These are phyloP conservation scores for Talaromyces pinophilus DNA, from an alignment of 2,329 filamentous ascomycete species.

Conservation along the genomic window DNA sequence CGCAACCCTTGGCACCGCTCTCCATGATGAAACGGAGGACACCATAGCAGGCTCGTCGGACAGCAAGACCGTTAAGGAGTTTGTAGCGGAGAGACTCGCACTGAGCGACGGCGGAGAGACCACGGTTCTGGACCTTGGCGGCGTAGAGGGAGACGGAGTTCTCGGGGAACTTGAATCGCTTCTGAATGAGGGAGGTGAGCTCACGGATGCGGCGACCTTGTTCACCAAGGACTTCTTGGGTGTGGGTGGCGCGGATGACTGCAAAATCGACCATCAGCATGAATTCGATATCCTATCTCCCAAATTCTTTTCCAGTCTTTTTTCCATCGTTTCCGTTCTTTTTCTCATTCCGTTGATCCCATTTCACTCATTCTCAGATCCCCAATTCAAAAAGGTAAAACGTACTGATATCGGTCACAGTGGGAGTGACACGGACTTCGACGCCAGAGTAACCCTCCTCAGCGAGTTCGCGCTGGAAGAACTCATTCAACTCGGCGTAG, in stretches of 20 bases:
- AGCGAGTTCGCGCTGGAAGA: conserved; percentile 99
- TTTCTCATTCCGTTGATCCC: conserved; percentile 13
- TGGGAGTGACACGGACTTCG: conserved; percentile 99
- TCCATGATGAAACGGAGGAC: conserved; percentile 99
- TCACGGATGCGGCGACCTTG: conserved; percentile 99
- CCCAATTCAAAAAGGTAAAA: conserved; percentile 28
- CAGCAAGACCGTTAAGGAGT: conserved; percentile 98
- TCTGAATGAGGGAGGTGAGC: conserved; percentile 99
- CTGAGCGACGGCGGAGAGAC: conserved; percentile 99
- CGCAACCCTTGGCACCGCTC: conserved; percentile 98
- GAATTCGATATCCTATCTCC: conserved; percentile 21
- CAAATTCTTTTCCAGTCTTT: background rate
- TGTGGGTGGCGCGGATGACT: conserved; percentile 99
- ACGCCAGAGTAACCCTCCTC: conserved; percentile 99
- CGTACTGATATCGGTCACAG: conserved; percentile 96
- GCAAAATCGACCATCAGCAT: conserved; percentile 38
- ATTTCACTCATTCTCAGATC: conserved; percentile 5
- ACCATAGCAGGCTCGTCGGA: conserved; percentile 99
- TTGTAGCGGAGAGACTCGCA: conserved; percentile 99
- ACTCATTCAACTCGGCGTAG: conserved; percentile 99
- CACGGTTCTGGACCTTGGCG: conserved; percentile 99
- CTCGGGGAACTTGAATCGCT: conserved; percentile 99
- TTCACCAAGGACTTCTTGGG: conserved; percentile 99
- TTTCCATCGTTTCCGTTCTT: background rate
- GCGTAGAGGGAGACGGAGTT: conserved; percentile 99